Percentiles rank a stretch among this genome's conserved stretches.
Evolutionary conservation across 2,329 filamentous ascomycete genomes (phyloP).

Genomic region (Colletotrichum liriopes): DNA sequence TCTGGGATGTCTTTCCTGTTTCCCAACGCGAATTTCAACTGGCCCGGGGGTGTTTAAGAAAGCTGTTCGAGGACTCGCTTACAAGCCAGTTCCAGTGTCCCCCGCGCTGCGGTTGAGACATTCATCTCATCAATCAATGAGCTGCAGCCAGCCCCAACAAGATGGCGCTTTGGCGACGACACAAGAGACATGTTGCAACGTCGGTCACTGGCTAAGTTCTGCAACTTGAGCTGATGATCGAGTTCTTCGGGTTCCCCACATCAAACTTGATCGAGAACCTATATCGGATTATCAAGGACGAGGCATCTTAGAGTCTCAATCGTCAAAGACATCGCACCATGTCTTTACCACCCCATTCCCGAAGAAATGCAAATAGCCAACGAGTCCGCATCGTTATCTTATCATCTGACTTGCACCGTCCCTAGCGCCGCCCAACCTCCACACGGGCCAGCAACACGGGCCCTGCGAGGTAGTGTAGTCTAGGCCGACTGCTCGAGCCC

Average conservation of each 20-base stretch:
- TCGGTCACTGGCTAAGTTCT: slow-evolving; percentile 12
- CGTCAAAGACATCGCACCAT: neutral
- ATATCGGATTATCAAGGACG: no score
- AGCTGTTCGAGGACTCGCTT: neutral
- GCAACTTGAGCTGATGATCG: slow-evolving; percentile 14
- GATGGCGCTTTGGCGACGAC: neutral
- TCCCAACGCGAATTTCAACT: slow-evolving; percentile 23
- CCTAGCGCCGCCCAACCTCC: neutral
- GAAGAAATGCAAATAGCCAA: slow-evolving; percentile 2
- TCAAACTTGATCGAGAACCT: neutral
- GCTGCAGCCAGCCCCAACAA: slow-evolving; percentile 36
- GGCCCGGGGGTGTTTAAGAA: neutral
- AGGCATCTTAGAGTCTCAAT: neutral
- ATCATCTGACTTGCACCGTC: slow-evolving; percentile 1
- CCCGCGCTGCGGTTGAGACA: slow-evolving; percentile 33
- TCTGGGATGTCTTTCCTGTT: neutral
- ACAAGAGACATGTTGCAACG: slow-evolving; percentile 1
- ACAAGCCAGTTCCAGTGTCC: neutral
- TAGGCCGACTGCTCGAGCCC: neutral
- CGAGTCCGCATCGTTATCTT: slow-evolving; percentile 19
- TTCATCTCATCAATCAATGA: slow-evolving; percentile 11
- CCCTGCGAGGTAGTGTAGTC: no score
- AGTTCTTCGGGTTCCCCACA: neutral
- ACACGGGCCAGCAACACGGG: neutral
- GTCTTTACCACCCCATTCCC: neutral